Percentiles rank a stretch among this genome's conserved stretches.
Evolutionary conservation across 2,329 filamentous ascomycete genomes (phyloP).

Genomic region (Pseudocercospora eumusae): DNA sequence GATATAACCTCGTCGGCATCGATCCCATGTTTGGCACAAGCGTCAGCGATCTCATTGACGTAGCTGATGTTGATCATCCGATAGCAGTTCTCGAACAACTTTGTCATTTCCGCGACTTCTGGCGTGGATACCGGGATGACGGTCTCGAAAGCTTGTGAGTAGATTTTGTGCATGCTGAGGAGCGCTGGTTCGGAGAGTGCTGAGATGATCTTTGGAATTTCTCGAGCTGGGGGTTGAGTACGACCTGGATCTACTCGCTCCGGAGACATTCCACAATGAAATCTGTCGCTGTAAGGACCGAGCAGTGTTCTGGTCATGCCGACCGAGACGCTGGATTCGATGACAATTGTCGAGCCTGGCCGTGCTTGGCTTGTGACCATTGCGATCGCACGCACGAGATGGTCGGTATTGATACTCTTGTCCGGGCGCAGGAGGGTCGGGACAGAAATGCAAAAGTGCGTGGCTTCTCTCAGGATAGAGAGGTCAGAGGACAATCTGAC

Average conservation of each 20-base stretch:
- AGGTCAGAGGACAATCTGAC: slow-evolving; percentile 46
- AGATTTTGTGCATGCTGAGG: slow-evolving; percentile 48
- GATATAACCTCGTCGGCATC: slow-evolving; percentile 55
- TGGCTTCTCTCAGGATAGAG: slow-evolving; percentile 46
- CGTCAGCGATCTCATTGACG: slow-evolving; percentile 60
- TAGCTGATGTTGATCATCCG: slow-evolving; percentile 58
- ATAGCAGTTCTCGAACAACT: slow-evolving; percentile 61
- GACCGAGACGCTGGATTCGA: slow-evolving; percentile 58
- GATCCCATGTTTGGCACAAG: slow-evolving; percentile 50
- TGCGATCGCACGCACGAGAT: slow-evolving; percentile 48
- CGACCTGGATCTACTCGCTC: slow-evolving; percentile 31
- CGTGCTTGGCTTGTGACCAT: slow-evolving; percentile 48
- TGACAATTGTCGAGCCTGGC: slow-evolving; percentile 52
- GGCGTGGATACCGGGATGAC: slow-evolving; percentile 54
- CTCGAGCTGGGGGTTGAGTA: slow-evolving; percentile 26
- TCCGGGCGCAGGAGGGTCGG: slow-evolving; percentile 54
- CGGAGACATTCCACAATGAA: slow-evolving; percentile 44
- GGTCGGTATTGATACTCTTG: slow-evolving; percentile 53
- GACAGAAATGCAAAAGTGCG: slow-evolving; percentile 57
- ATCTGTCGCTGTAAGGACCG: slow-evolving; percentile 45
- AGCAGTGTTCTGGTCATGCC: slow-evolving; percentile 57
- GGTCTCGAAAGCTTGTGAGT: slow-evolving; percentile 51
- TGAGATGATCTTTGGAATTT: slow-evolving; percentile 58
- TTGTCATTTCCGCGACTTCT: slow-evolving; percentile 61
- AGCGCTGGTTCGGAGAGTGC: slow-evolving; percentile 53